phyloP scores from a whole-genome alignment of 208 protist genomes.

The Acanthamoeba comandoni region DNA sequence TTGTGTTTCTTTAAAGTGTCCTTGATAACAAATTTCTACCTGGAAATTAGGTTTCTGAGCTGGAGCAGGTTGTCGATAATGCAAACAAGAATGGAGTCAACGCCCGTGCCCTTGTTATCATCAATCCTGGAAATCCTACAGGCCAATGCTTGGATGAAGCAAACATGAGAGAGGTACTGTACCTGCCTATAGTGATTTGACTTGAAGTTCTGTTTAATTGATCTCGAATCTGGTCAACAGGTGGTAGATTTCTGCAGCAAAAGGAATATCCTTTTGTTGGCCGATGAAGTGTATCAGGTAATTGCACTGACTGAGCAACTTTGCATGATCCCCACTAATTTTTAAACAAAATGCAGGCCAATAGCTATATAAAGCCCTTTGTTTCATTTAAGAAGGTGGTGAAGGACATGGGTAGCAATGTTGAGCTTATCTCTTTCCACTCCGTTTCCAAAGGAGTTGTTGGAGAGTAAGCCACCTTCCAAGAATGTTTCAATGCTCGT shows the following conservation, averaged over 20 bases:
- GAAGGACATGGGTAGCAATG: slow-evolving; percentile 82
- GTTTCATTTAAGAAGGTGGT: slow-evolving; percentile 93
- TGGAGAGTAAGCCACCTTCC: slow-evolving; percentile 89
- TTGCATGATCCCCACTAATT: neutral
- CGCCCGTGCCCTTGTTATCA: slow-evolving; percentile 95
- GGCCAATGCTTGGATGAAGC: slow-evolving; percentile 91
- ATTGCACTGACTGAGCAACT: slow-evolving; percentile 93
- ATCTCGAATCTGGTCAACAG: slow-evolving; percentile 28
- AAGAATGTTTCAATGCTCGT: neutral
- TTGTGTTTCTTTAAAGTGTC: too few species aligned
- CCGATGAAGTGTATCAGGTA: slow-evolving; percentile 99
- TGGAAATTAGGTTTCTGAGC: slow-evolving; percentile 62
- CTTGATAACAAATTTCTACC: too few species aligned
- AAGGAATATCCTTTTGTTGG: slow-evolving; percentile 93
- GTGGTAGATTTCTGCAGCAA: slow-evolving; percentile 89
- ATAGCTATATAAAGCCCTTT: slow-evolving; percentile 88
- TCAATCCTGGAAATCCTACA: slow-evolving; percentile 99
- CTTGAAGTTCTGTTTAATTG: too few species aligned
- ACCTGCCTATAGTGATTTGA: neutral
- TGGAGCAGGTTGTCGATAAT: slow-evolving; percentile 87
- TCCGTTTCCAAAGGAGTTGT: slow-evolving; percentile 98
- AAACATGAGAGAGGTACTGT: slow-evolving; percentile 90
- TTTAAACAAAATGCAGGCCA: slow-evolving; percentile 71
- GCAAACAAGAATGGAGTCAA: slow-evolving; percentile 90
- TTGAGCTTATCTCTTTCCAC: slow-evolving; percentile 97